phyloP scores from a whole-genome alignment of 2,329 filamentous ascomycete species.

The Colletotrichum sp. region DNA sequence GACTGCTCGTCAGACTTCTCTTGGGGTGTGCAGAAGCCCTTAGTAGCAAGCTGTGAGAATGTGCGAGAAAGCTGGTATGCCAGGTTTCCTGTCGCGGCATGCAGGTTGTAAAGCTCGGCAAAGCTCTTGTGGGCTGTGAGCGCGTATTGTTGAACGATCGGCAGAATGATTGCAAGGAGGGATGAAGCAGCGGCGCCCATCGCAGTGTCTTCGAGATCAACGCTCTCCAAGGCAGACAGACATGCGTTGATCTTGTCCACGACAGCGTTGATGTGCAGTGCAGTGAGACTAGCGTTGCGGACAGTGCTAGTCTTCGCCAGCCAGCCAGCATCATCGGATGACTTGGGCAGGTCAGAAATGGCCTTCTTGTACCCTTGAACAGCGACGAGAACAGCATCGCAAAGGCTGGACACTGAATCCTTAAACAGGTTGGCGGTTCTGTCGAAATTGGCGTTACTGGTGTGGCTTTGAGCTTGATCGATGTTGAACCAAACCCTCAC shows the following conservation, averaged over 20 bases:
- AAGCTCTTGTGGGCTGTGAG: conserved; percentile 65
- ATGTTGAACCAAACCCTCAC: conserved; percentile 63
- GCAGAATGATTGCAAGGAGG: conserved; percentile 65
- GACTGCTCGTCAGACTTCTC: conserved; percentile 78
- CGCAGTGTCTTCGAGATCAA: conserved; percentile 46
- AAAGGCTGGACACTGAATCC: conserved; percentile 64
- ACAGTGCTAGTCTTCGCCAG: conserved; percentile 15
- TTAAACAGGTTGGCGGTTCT: conserved; percentile 51
- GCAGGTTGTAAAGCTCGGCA: conserved; percentile 64
- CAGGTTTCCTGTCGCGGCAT: conserved; percentile 75
- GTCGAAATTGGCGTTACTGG: background rate
- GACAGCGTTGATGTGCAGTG: conserved; percentile 13
- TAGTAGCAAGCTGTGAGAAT: conserved; percentile 78
- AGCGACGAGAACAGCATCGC: conserved; percentile 79
- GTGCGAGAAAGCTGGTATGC: conserved; percentile 76
- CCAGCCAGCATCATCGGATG: conserved; percentile 68
- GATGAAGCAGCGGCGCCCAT: conserved; percentile 55
- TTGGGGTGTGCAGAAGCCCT: conserved; percentile 90
- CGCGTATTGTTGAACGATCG: conserved; percentile 78
- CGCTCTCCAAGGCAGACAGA: conserved; percentile 25
- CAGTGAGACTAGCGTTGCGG: conserved; percentile 1
- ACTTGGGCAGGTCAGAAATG: conserved; percentile 55
- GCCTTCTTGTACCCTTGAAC: conserved; percentile 73
- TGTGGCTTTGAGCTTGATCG: background rate
- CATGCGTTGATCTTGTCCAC: conserved; percentile 10